Conservation (phyloP, 2,329 filamentous ascomycete genomes). For the Alternaria alternata region DNA sequence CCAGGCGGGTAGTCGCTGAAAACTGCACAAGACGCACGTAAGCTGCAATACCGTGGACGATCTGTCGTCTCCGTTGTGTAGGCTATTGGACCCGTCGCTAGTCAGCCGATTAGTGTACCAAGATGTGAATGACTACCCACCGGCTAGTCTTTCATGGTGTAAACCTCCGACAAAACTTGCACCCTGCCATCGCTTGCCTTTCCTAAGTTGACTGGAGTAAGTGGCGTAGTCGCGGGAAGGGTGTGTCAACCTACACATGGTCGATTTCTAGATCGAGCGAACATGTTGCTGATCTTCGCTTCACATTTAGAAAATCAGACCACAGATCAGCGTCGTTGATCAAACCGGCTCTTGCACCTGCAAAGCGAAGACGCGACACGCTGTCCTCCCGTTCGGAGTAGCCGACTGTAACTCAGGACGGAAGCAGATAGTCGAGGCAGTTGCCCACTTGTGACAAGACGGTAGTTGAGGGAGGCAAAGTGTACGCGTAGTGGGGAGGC, state of each 20-base stretch:
- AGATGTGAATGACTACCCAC: conserved; percentile 11
- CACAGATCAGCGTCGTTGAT: conserved; percentile 33
- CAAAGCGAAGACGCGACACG: conserved; percentile 1
- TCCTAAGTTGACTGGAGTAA: conserved; percentile 7
- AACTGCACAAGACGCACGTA: conserved; percentile 6
- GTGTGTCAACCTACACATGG: conserved; percentile 13
- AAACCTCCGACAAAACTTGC: conserved; percentile 30
- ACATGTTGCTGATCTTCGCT: conserved; percentile 31
- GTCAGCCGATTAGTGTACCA: conserved; percentile 13
- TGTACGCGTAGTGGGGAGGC: conserved; percentile 19
- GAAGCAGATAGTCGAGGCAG: conserved; percentile 10
- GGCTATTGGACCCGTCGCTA: conserved; percentile 7
- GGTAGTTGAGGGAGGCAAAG: conserved; percentile 22
- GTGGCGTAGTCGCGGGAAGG: conserved; percentile 20
- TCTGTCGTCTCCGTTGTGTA: conserved; percentile 7
- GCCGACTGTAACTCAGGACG: conserved; percentile 21
- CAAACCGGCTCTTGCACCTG: conserved; percentile 9
- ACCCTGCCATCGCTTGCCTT: conserved; percentile 34
- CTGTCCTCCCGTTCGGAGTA: conserved; percentile 20
- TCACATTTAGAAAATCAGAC: conserved; percentile 30
- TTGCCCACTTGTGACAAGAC: not conserved
- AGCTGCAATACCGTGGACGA: conserved; percentile 8
- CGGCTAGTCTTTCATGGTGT: conserved; percentile 14
- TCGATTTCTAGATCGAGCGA: conserved; percentile 12
- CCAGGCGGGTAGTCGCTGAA: conserved; percentile 3